These are phyloP conservation scores for Zoysia pacifica DNA, from an alignment of 176 grass and related monocot genomes.

Conservation along the genomic window DNA sequence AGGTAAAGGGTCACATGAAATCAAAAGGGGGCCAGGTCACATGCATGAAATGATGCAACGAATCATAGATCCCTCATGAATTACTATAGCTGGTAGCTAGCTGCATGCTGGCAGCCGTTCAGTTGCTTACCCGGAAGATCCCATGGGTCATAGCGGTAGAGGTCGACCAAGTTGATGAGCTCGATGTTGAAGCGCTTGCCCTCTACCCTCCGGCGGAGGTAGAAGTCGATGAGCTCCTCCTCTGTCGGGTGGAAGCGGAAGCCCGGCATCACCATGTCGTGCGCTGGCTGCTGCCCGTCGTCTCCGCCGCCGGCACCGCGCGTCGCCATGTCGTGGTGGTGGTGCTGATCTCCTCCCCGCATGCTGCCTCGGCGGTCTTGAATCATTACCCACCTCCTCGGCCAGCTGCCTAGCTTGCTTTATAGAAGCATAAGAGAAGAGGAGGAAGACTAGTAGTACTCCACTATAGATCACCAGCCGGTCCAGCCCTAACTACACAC, in stretches of 20 bases:
- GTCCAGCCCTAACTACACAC: conserved; percentile 42
- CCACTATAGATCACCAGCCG: not conserved
- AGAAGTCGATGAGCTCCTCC: conserved; percentile 99
- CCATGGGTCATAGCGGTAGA: conserved; percentile 95
- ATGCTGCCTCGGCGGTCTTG: conserved; percentile 42
- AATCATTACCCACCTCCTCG: conserved; percentile 38
- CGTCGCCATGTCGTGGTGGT: conserved; percentile 14
- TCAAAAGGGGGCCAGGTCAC: conserved; percentile 31
- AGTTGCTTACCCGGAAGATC: conserved; percentile 74
- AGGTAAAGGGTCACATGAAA: conserved; percentile 29
- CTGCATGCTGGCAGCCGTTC: not conserved
- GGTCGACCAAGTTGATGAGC: conserved; percentile 79
- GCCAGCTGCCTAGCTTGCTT: conserved; percentile 23
- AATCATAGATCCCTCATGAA: not conserved
- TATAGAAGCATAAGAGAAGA: conserved; percentile 27
- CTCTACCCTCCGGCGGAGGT: conserved; percentile 94
- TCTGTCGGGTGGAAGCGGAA: conserved; percentile 99
- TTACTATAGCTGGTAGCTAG: not conserved
- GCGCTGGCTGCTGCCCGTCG: conserved; percentile 43
- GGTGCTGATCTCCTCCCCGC: conserved; percentile 21
- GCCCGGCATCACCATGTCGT: conserved; percentile 95
- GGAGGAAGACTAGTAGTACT: conserved; percentile 16
- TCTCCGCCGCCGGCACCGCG: conserved; percentile 25
- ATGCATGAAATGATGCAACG: conserved; percentile 49
- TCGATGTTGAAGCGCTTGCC: conserved; percentile 91